phyloP scores from a whole-genome alignment of 257 asterid genomes.

The Jacaranda copaia region DNA sequence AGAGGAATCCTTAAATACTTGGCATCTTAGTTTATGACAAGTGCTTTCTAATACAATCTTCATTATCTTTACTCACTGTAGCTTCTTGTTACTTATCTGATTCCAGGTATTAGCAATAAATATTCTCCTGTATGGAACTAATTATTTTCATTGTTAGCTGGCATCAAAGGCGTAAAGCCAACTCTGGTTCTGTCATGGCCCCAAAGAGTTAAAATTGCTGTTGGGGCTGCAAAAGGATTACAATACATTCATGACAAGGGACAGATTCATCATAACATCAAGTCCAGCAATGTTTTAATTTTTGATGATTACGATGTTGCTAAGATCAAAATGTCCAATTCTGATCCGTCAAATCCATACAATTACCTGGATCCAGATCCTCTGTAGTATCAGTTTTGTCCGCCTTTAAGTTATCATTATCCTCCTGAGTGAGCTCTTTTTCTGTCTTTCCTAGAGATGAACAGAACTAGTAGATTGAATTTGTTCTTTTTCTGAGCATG shows the following conservation, averaged over 20 bases:
- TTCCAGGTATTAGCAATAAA: not conserved
- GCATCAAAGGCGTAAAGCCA: constrained; percentile 54
- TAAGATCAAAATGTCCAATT: constrained; percentile 52
- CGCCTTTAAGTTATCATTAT: constrained; percentile 14
- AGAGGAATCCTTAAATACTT: constrained; percentile 15
- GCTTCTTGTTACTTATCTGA: not conserved
- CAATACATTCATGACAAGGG: constrained; percentile 56
- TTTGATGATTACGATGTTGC: constrained; percentile 52
- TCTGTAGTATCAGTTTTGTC: no score
- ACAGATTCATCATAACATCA: constrained; percentile 30
- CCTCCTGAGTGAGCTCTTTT: constrained; percentile 56
- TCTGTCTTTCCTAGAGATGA: not conserved
- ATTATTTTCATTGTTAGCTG: constrained; percentile 18
- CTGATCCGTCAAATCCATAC: constrained; percentile 45
- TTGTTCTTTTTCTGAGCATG: not conserved
- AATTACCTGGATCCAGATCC: not conserved
- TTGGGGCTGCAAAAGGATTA: constrained; percentile 42
- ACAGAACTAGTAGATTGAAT: not conserved
- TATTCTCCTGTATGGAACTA: not conserved
- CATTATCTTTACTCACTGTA: constrained; percentile 1
- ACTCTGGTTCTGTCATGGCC: constrained; percentile 48
- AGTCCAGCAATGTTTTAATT: constrained; percentile 27
- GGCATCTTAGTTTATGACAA: not conserved
- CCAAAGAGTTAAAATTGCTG: constrained; percentile 32
- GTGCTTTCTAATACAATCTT: not conserved